phyloP scores from a whole-genome alignment of 2,329 filamentous ascomycete genomes.

The Grosmannia serpens region DNA sequence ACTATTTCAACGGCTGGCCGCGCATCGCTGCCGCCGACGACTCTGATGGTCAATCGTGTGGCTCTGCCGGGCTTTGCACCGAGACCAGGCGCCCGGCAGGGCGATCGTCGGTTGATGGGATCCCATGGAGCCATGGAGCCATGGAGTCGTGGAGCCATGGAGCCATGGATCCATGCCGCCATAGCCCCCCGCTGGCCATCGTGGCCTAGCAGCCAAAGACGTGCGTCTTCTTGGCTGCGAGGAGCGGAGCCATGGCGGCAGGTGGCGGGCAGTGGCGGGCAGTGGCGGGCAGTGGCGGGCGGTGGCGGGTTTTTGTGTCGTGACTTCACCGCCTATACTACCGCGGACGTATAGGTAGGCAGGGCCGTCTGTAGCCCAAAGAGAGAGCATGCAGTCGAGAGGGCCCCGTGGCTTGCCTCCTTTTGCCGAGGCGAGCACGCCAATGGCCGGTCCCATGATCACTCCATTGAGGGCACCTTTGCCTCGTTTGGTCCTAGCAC shows the following conservation, averaged over 20 bases:
- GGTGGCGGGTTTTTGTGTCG: not conserved
- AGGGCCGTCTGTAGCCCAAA: not conserved
- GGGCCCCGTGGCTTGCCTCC: too few relatives aligned
- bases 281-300: not conserved
- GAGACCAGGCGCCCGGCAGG: not conserved
- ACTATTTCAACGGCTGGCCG: not conserved
- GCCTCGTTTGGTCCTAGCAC: not conserved
- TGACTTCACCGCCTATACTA: not conserved
- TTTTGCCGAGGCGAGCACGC: not conserved
- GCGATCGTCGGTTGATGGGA: too few relatives aligned
- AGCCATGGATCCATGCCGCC: too few relatives aligned
- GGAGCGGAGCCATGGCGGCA: not conserved
- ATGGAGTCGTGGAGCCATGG: too few relatives aligned
- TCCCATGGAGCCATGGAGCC: too few relatives aligned
- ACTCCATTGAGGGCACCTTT: not conserved
- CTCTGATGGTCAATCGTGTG: not conserved
- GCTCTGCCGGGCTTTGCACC: not conserved
- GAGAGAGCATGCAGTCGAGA: too few relatives aligned
- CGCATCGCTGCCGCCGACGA: not conserved
- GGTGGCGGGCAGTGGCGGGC: not conserved
- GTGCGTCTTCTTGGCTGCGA: not conserved
- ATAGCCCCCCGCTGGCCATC: too few relatives aligned
- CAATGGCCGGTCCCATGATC: not conserved
- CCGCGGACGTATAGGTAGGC: too few relatives aligned
- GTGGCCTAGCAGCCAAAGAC: too few relatives aligned